phyloP scores from a whole-genome alignment of 2,329 filamentous ascomycete genomes.

The Aureobasidium namibiae region DNA sequence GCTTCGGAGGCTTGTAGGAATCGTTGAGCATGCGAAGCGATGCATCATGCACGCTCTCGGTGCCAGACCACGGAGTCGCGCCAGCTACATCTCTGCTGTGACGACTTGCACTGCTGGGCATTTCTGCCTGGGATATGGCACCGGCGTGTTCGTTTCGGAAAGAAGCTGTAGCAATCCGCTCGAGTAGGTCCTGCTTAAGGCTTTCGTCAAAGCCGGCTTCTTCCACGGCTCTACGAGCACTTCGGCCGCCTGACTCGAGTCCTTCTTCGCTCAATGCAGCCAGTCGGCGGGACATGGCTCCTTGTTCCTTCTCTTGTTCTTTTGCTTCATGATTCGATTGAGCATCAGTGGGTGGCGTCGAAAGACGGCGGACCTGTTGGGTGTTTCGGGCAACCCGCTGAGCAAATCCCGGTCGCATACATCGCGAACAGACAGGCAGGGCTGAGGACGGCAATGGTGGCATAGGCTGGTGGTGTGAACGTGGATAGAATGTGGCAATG shows the following conservation, averaged over 20 bases:
- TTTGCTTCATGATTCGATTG: neutral
- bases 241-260: conserved; percentile 46
- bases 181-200: conserved; percentile 49
- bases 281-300: conserved; percentile 51
- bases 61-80: conserved; percentile 67
- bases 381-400: conserved; percentile 4
- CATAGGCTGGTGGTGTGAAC: conserved; percentile 16
- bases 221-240: conserved; percentile 48
- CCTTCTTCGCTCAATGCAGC: conserved; percentile 53
- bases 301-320: conserved; percentile 31
- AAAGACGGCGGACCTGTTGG: neutral
- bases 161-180: conserved; percentile 48
- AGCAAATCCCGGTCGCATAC: conserved; percentile 27
- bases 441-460: conserved; percentile 16
- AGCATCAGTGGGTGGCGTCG: conserved; percentile 16
- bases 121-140: conserved; percentile 45
- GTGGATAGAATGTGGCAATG: neutral
- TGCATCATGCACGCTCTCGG: conserved; percentile 64
- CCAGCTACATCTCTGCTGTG: conserved; percentile 61
- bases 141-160: conserved; percentile 46
- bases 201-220: conserved; percentile 57
- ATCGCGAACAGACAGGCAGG: conserved; percentile 31
- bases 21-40: conserved; percentile 70
- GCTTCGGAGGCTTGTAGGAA: conserved; percentile 48
- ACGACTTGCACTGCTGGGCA: conserved; percentile 55